Conservation (phyloP, 257 asterid genomes). For the Capsicum pubescens region DNA sequence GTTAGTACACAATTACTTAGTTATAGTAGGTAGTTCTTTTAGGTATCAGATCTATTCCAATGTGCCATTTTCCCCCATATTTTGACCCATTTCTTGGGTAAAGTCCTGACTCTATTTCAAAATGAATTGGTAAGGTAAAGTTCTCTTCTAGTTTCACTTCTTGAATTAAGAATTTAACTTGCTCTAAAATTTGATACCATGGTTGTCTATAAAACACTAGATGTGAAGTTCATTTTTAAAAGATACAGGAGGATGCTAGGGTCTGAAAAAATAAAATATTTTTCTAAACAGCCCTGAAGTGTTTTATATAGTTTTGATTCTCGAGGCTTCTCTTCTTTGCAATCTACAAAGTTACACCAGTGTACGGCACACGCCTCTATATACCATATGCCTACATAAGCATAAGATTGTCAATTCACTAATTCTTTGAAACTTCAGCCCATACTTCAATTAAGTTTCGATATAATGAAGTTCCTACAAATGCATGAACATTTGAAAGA, state of each 20-base stretch:
- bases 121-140: not conserved
- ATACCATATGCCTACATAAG: not conserved
- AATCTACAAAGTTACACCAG: not conserved
- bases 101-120: not conserved
- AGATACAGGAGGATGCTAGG: not conserved
- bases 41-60: not conserved
- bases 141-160: not conserved
- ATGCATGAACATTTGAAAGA: not conserved
- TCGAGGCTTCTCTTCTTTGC: constrained; percentile 11
- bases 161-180: not conserved
- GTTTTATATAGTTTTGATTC: not conserved
- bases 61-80: not conserved
- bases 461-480: not conserved
- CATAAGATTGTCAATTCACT: not conserved
- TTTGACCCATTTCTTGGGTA: not conserved
- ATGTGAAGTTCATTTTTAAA: not conserved
- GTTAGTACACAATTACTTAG: not conserved
- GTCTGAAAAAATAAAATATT: not conserved
- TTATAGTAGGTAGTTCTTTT: not conserved
- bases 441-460: not conserved
- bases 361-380: not conserved
- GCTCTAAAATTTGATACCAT: not conserved
- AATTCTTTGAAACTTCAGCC: not conserved
- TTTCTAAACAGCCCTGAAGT: not conserved
- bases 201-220: not conserved